A percentile compares a stretch with the other conserved stretches of the same genome.
These are phyloP conservation scores for Gymnopus androsaceus DNA, from an alignment of 1,284 basidiomycete genomes.

Conservation along the genomic window DNA sequence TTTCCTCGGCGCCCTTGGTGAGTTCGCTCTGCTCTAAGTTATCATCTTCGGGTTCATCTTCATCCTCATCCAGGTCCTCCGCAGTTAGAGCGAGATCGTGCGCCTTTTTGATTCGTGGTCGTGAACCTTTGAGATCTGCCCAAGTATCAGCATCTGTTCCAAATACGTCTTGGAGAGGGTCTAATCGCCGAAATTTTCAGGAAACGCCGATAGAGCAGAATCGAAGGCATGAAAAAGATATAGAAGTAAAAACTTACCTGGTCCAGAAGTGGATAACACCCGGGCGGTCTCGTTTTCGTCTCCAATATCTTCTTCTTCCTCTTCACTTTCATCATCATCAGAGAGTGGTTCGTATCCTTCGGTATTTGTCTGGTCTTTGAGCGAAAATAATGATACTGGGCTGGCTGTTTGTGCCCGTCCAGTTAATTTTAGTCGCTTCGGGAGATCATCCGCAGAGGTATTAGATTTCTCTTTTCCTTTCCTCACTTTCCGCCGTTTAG, in stretches of 20 bases:
- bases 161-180: slow-evolving; percentile 45
- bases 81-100: slow-evolving; percentile 57
- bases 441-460: slow-evolving; percentile 36
- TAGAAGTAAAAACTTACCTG: slow-evolving; percentile 35
- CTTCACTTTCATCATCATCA: slow-evolving; percentile 29
- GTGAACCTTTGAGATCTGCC: slow-evolving; percentile 49
- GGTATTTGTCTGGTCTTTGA: slow-evolving; percentile 28
- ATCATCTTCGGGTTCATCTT: slow-evolving; percentile 33
- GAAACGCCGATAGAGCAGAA: no score
- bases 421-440: slow-evolving; percentile 52
- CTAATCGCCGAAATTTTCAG: no score
- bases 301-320: slow-evolving; percentile 28
- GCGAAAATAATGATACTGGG: slow-evolving; percentile 30
- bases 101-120: slow-evolving; percentile 36
- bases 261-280: slow-evolving; percentile 27
- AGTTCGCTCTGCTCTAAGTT: slow-evolving; percentile 21
- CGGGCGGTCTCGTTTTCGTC: slow-evolving; percentile 34
- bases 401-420: slow-evolving; percentile 46
- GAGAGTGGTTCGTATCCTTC: slow-evolving; percentile 1
- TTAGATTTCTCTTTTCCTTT: slow-evolving; percentile 24
- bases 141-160: slow-evolving; percentile 65
- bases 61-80: slow-evolving; percentile 43
- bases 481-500: slow-evolving; percentile 45
- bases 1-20: slow-evolving; percentile 43
- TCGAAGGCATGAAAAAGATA: no score